phyloP scores from a whole-genome alignment of 805 yeast genomes.

The Teunomyces pallodes region DNA sequence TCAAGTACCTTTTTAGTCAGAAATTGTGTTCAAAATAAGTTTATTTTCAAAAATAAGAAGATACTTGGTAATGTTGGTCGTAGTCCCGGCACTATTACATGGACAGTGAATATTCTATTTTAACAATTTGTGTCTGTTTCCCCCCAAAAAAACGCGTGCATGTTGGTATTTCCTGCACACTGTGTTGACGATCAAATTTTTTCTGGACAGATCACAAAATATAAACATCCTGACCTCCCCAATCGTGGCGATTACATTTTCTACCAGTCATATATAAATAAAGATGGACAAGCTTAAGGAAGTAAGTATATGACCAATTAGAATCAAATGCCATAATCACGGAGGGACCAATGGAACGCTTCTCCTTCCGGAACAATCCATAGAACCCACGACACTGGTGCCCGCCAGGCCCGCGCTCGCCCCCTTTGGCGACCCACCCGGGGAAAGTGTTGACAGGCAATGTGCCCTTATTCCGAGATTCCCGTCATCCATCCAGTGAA shows the following conservation, averaged over 20 bases:
- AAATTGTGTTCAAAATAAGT: too few relatives aligned
- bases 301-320: constrained; percentile 33
- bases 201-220: constrained; percentile 12
- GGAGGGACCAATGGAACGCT: not conserved
- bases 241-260: constrained; percentile 1
- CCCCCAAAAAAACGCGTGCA: not conserved
- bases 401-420: too few relatives aligned
- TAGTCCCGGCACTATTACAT: too few relatives aligned
- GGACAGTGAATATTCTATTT: too few relatives aligned
- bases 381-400: too few relatives aligned
- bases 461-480: too few relatives aligned
- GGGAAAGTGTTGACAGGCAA: too few relatives aligned
- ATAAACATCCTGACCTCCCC: constrained; percentile 5
- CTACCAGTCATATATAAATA: constrained; percentile 4
- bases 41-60: too few relatives aligned
- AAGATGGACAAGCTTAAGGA: constrained; percentile 62
- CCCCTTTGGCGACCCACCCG: too few relatives aligned
- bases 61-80: too few relatives aligned
- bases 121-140: not conserved
- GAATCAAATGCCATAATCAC: not conserved
- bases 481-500: too few relatives aligned
- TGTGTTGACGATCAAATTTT: constrained; percentile 4
- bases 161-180: not conserved
- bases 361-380: not conserved
- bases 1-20: too few relatives aligned